Evolutionary conservation across 805 yeast species (phyloP), one percentile per base, ranked within the genome.

Genomic region (Starmerella scarabaei): DNA sequence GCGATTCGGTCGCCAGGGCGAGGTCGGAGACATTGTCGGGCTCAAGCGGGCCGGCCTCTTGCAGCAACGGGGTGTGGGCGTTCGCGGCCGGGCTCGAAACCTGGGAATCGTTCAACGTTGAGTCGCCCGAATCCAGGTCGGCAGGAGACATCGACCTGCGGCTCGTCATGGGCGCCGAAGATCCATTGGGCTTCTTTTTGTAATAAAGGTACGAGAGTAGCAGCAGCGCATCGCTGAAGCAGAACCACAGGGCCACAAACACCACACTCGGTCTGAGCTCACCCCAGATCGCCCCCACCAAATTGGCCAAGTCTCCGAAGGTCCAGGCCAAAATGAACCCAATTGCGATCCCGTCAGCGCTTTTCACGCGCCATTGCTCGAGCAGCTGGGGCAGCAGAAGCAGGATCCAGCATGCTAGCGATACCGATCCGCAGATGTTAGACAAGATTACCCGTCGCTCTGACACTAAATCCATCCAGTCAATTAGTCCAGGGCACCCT

Each of bases 361-460:
- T 55, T 53, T 80, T 75, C 39, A 75, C 60, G 39, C 80, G 61
- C 85, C 85, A 81, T 60, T 80, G 88, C 55, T 80, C 93, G 20
- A 80, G 68, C 35, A 80, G 66, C 56, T 80, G 93, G 0, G 93
- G 91, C 49, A 81, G 61, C 42, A 80, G 66, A 30, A 80, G 60
- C 12, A 80, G 85, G 11, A 81, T 68, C 85, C 86, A 81, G 56
- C 88, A 77, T 0, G 88, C 84, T 31, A 80, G 66, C 24, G 75
- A 68, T 7, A 80, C 69, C 11, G 83, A 75, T 2, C 88, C 88
- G 55, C 75, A 68, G 3, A 77, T 60, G 2, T 81, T 80, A 3
- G 83, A 72, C 61, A 58, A 35, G 3, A 39, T 39, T 30, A 36
- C 49, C 5, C 38, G 36, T 5, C 14, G 3, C n/a, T 37, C 38